Evolutionary conservation across 2,329 filamentous ascomycete genomes (phyloP).

Genomic region (Penicillium sp.): DNA sequence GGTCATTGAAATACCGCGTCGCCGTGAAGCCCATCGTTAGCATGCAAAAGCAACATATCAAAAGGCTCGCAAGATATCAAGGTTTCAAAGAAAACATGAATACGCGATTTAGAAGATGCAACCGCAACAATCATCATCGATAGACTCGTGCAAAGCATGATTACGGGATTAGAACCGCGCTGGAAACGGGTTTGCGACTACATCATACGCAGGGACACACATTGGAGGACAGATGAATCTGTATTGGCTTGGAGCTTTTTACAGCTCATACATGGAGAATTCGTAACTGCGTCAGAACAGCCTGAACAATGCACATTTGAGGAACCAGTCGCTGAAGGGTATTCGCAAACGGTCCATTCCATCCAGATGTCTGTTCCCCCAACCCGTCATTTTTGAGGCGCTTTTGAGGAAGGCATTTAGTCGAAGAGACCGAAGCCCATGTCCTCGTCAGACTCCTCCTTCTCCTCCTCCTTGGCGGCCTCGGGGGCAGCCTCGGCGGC

Average conservation of each 20-base stretch:
- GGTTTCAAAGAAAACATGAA: neutral
- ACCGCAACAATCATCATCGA: too few species aligned
- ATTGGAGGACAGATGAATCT: conserved; percentile 37
- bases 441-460: conserved; percentile 73
- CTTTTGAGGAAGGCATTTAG: conserved; percentile 41
- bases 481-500: conserved; percentile 67
- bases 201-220: conserved; percentile 14
- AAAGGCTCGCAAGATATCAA: neutral
- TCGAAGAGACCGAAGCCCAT: conserved; percentile 77
- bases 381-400: conserved; percentile 59
- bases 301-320: conserved; percentile 33
- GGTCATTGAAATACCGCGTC: neutral
- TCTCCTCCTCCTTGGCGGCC: conserved; percentile 75
- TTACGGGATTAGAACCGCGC: too few species aligned
- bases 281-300: conserved; percentile 43
- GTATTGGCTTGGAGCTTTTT: conserved; percentile 40
- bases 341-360: conserved; percentile 34
- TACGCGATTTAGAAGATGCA: neutral
- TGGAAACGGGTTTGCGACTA: conserved; percentile 2
- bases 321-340: conserved; percentile 31
- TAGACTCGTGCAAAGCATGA: too few species aligned
- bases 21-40: neutral
- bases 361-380: conserved; percentile 57
- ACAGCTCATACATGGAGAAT: conserved; percentile 37
- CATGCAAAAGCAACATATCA: neutral